Conservation (phyloP, 495 filamentous ascomycete genomes). For the Penicilliopsis zonata region DNA sequence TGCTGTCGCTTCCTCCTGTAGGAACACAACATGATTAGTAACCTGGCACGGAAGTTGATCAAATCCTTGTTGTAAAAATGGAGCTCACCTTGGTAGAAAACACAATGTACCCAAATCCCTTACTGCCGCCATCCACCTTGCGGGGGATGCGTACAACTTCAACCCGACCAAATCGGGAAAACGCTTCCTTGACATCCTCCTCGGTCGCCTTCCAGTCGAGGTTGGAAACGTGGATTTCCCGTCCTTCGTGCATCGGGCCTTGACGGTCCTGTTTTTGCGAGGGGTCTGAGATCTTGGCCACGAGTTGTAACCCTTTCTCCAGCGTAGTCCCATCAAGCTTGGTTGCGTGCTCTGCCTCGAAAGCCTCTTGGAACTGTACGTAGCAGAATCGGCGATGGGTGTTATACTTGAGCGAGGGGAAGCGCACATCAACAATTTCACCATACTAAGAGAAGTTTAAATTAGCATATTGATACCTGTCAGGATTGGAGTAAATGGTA, state of each 20-base stretch:
- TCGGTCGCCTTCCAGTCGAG: constrained; percentile 54
- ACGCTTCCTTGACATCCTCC: constrained; percentile 54
- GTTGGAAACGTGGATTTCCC: constrained; percentile 76
- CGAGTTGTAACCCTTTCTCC: constrained; percentile 51
- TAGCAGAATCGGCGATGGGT: constrained; percentile 89
- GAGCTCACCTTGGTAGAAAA: constrained; percentile 54
- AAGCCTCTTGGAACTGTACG: constrained; percentile 62
- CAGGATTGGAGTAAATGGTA: background rate
- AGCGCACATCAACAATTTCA: constrained; percentile 73
- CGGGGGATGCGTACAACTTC: constrained; percentile 53
- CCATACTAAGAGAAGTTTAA: constrained; percentile 44
- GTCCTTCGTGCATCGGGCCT: constrained; percentile 70
- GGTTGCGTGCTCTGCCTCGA: constrained; percentile 53
- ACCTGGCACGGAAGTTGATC: too few species aligned
- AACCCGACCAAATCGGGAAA: constrained; percentile 64
- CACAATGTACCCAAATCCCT: constrained; percentile 66
- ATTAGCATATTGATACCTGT: too few species aligned
- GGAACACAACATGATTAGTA: too few species aligned
- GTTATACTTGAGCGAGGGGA: constrained; percentile 82
- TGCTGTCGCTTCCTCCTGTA: constrained; percentile 51
- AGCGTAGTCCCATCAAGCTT: constrained; percentile 55
- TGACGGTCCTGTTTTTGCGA: constrained; percentile 61
- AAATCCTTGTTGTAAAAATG: background rate
- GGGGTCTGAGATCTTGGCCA: constrained; percentile 77
- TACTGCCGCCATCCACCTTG: constrained; percentile 50